phyloP scores from a whole-genome alignment of 257 asterid species.

The Capsicum pubescens region DNA sequence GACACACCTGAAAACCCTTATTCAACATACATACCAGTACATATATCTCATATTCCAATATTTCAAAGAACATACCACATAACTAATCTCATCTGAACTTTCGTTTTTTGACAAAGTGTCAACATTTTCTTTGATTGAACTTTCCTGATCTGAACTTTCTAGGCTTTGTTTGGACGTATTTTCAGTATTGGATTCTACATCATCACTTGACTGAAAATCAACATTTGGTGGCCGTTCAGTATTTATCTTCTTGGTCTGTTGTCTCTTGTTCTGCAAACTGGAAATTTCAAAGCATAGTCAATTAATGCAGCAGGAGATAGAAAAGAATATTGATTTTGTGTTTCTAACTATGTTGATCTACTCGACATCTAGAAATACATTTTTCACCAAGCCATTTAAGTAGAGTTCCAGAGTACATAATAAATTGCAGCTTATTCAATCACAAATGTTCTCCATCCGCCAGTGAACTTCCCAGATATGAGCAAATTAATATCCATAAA shows the following conservation, averaged over 20 bases:
- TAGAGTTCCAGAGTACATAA: slow-evolving; percentile 12
- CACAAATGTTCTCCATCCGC: not conserved
- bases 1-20: not conserved
- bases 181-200: slow-evolving; percentile 37
- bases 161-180: slow-evolving; percentile 16
- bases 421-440: not conserved
- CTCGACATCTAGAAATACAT: not conserved
- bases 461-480: not conserved
- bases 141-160: slow-evolving; percentile 46
- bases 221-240: slow-evolving; percentile 48
- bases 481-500: not conserved
- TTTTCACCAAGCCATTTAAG: slow-evolving; percentile 15
- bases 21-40: not conserved
- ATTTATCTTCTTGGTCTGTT: slow-evolving; percentile 59
- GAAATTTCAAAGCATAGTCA: slow-evolving; percentile 33
- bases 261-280: slow-evolving; percentile 75
- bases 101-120: slow-evolving; percentile 42
- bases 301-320: slow-evolving; percentile 23
- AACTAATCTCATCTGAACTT: slow-evolving; percentile 41
- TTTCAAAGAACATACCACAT: slow-evolving; percentile 45
- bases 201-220: slow-evolving; percentile 46
- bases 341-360: not conserved
- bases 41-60: slow-evolving; percentile 16
- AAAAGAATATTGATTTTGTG: not conserved
- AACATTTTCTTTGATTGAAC: slow-evolving; percentile 33